Conservation (phyloP, 257 asterid genomes). For the Eucommia ulmoides region DNA sequence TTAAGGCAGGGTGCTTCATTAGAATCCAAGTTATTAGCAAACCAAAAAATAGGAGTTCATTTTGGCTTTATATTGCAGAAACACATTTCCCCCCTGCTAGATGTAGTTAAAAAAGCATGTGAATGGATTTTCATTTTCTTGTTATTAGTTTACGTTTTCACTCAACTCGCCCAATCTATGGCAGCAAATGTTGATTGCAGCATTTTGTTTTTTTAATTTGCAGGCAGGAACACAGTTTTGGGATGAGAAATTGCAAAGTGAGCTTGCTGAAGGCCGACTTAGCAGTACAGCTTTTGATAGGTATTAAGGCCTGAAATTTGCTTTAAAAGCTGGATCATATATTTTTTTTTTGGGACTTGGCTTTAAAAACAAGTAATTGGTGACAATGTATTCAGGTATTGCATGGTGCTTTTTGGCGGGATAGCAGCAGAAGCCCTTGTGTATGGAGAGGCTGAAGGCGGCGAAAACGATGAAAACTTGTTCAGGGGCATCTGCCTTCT, state of each 20-base stretch:
- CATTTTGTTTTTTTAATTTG: slow-evolving; percentile 10
- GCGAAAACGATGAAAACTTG: slow-evolving; percentile 91
- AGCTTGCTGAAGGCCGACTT: slow-evolving; percentile 79
- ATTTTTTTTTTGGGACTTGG: slow-evolving; percentile 8
- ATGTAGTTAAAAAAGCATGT: background rate
- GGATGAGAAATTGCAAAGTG: slow-evolving; percentile 87
- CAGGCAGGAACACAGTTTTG: slow-evolving; percentile 99
- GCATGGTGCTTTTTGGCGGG: slow-evolving; percentile 98
- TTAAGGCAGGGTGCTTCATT: background rate
- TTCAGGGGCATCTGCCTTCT: slow-evolving; percentile 66
- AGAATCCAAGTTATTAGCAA: background rate
- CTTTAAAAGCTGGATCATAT: background rate
- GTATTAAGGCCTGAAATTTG: slow-evolving; percentile 12
- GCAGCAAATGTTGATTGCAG: background rate
- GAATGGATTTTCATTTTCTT: background rate
- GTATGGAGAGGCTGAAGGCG: slow-evolving; percentile 95
- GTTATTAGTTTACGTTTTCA: background rate
- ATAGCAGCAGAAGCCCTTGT: slow-evolving; percentile 94
- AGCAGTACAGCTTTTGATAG: slow-evolving; percentile 93
- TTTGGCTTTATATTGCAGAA: background rate
- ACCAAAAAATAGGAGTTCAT: background rate
- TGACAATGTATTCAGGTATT: slow-evolving; percentile 39
- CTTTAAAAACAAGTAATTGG: too few species aligned
- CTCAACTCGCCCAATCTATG: background rate
- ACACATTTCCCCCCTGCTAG: background rate